Conservation (phyloP, 805 yeast genomes). For the Ogataea zsoltii region DNA sequence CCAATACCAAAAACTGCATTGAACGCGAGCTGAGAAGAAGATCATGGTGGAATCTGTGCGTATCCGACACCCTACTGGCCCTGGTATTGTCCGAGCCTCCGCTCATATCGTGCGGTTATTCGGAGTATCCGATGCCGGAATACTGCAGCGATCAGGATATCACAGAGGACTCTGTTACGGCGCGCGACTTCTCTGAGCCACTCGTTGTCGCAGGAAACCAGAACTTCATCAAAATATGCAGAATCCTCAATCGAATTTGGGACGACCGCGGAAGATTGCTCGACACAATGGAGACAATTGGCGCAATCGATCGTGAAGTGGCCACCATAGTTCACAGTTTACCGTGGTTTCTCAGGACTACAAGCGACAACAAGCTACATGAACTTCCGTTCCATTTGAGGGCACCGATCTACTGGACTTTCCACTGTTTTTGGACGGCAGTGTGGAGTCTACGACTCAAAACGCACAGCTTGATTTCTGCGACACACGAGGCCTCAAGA, state of each 20-base stretch:
- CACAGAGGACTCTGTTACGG: conserved; percentile 4
- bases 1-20: not conserved
- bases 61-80: conserved; percentile 18
- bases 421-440: conserved; percentile 22
- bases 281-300: not conserved
- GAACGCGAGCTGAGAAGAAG: conserved; percentile 32
- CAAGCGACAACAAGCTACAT: not conserved
- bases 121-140: conserved; percentile 33
- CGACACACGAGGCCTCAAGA: not conserved
- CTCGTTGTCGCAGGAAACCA: conserved; percentile 14
- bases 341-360: conserved; percentile 9
- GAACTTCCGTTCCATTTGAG: conserved; percentile 14
- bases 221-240: conserved; percentile 9
- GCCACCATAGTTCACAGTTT: not conserved
- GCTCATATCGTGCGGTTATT: conserved; percentile 17
- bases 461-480: conserved; percentile 3
- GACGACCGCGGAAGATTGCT: conserved; percentile 10
- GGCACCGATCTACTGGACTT: conserved; percentile 26
- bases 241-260: conserved; percentile 21
- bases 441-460: conserved; percentile 22
- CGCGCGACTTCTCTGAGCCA: conserved; percentile 12
- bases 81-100: conserved; percentile 13
- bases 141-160: conserved; percentile 34
- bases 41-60: conserved; percentile 25
- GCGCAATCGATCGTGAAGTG: conserved; percentile 2